Evolutionary conservation across 1,139 yeast species (phyloP).

Genomic region (Taphrina deformans): DNA sequence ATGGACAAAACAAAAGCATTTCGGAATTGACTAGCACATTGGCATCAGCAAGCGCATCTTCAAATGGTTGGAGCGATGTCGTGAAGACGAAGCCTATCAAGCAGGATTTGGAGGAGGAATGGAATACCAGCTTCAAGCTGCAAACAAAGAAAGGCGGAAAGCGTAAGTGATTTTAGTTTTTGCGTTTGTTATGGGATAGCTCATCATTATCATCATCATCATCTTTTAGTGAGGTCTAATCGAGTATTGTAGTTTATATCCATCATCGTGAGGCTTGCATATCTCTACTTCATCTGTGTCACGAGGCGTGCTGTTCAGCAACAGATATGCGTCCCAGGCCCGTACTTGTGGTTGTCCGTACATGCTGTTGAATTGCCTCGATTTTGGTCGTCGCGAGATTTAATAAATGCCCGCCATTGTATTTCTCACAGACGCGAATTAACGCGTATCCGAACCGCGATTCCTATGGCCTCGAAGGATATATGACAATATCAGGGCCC

Average conservation of each 20-base stretch:
- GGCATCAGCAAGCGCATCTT: constrained; percentile 48
- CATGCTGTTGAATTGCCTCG: too few relatives aligned
- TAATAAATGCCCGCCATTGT: too few relatives aligned
- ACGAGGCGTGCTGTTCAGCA: too few relatives aligned
- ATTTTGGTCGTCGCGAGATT: too few relatives aligned
- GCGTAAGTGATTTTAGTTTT: constrained; percentile 22
- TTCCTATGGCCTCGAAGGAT: too few relatives aligned
- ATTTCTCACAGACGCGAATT: too few relatives aligned
- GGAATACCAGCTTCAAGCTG: constrained; percentile 68
- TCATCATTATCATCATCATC: background rate
- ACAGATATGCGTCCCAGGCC: too few relatives aligned
- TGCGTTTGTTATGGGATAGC: constrained; percentile 9
- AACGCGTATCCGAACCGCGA: background rate
- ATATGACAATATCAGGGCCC: too few relatives aligned
- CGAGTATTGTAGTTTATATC: constrained; percentile 11
- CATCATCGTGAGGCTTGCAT: background rate
- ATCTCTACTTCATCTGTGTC: too few relatives aligned
- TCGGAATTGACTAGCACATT: constrained; percentile 63
- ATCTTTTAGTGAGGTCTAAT: background rate
- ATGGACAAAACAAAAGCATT: constrained; percentile 24
- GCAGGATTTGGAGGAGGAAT: constrained; percentile 45
- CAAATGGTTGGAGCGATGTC: constrained; percentile 46
- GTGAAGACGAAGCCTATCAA: constrained; percentile 37
- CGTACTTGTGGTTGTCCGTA: too few relatives aligned
- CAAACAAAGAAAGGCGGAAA: constrained; percentile 56